phyloP scores from a whole-genome alignment of 768 basidiomycete species.

The Mrakia blollopis region DNA sequence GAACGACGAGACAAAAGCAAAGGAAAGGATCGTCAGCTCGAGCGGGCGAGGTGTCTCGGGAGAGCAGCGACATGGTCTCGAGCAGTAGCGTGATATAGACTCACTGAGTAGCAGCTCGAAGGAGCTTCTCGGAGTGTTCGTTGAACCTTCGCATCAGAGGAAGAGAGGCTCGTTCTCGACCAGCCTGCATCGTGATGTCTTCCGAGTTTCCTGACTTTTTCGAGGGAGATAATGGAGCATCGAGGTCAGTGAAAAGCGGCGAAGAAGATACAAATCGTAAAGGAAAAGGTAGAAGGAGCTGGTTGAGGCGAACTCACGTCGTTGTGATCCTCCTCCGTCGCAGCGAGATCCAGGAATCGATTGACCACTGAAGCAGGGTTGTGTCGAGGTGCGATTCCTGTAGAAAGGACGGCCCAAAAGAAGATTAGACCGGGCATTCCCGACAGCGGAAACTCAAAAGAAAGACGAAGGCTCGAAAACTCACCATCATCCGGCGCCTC shows the following conservation, averaged over 20 bases:
- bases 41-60: background rate
- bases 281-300: constrained; percentile 7
- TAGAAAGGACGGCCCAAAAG: no score
- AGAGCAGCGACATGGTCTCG: no score
- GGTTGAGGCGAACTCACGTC: constrained; percentile 53
- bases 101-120: constrained; percentile 53
- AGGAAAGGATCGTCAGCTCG: constrained; percentile 12
- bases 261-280: background rate
- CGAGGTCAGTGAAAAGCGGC: background rate
- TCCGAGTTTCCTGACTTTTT: constrained; percentile 76
- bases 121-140: constrained; percentile 85
- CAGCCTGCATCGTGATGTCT: constrained; percentile 94
- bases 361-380: constrained; percentile 64
- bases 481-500: constrained; percentile 90
- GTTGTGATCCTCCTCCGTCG: constrained; percentile 84
- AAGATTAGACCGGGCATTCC: no score
- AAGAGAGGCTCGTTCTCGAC: constrained; percentile 75
- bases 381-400: constrained; percentile 73
- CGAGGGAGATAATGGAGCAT: no score
- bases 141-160: constrained; percentile 96
- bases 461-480: constrained; percentile 32
- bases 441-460: no score
- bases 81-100: background rate
- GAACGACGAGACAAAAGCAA: background rate
- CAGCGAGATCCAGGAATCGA: constrained; percentile 74